Evolutionary conservation across 768 basidiomycete species (phyloP).

Genomic region (Russula abietina): DNA sequence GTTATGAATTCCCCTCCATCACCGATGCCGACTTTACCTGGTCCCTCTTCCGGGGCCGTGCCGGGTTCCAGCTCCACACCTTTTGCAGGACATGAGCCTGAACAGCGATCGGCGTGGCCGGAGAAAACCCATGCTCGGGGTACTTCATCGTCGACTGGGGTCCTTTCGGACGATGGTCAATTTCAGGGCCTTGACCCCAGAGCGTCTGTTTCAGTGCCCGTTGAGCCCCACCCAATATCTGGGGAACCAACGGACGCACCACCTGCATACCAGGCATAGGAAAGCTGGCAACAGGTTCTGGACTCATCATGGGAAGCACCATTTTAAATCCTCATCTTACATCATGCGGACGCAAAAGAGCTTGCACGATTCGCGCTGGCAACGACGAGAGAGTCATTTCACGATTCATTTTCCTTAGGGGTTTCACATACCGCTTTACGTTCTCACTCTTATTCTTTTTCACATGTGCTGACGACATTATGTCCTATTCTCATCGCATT

Average conservation of each 20-base stretch:
- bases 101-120: background rate
- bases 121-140: conserved; percentile 3
- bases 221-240: background rate
- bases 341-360: background rate
- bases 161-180: conserved; percentile 4
- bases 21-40: background rate
- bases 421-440: background rate
- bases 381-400: background rate
- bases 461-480: background rate
- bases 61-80: background rate
- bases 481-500: background rate
- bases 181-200: background rate
- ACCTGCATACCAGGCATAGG: conserved; percentile 17
- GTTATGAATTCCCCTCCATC: conserved; percentile 10
- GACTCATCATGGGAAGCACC: background rate
- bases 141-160: background rate
- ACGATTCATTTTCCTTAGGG: background rate
- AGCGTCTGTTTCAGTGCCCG: background rate
- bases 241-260: conserved; percentile 2
- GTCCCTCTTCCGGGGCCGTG: background rate
- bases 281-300: background rate
- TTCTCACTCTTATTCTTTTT: conserved; percentile 1
- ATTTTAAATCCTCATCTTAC: background rate
- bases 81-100: background rate
- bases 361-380: background rate